Percentiles rank a stretch among this genome's conserved stretches.
Evolutionary conservation across 148 eudicot species (phyloP).

Genomic region (Dysphania ambrosioides): DNA sequence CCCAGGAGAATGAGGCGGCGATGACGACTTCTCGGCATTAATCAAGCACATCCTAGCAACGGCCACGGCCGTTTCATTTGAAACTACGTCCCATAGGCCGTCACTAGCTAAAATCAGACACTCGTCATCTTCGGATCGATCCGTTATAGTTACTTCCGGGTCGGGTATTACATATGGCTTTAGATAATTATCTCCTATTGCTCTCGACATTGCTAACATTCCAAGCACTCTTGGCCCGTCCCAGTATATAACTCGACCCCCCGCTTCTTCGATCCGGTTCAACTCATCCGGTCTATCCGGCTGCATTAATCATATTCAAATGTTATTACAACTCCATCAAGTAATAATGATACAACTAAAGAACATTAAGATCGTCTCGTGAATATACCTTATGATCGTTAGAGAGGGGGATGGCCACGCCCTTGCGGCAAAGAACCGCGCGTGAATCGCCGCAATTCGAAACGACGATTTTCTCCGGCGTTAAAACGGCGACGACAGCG

Average conservation of each 20-base stretch:
- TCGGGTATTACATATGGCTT: conserved; percentile 78
- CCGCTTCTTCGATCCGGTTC: conserved; percentile 57
- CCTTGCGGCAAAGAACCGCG: conserved; percentile 66
- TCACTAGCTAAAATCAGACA: conserved; percentile 76
- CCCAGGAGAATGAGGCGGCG: conserved; percentile 47
- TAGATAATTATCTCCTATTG: conserved; percentile 77
- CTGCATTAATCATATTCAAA: conserved; percentile 31
- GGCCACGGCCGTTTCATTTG: conserved; percentile 63
- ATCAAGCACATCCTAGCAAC: conserved; percentile 73
- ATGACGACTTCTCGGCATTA: conserved; percentile 38
- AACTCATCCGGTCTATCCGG: conserved; percentile 83
- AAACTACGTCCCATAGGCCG: conserved; percentile 83
- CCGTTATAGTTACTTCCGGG: conserved; percentile 74
- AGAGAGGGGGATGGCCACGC: conserved; percentile 60
- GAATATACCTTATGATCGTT: conserved; percentile 63
- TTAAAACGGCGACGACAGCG: conserved; percentile 63
- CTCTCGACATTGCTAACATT: conserved; percentile 79
- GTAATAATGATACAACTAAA: too few species aligned
- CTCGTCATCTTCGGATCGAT: conserved; percentile 59
- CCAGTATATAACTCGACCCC: conserved; percentile 86
- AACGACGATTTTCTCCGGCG: conserved; percentile 56
- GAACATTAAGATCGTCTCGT: background rate
- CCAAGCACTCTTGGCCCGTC: conserved; percentile 79
- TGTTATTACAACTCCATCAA: background rate
- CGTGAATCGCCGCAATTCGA: conserved; percentile 86